Conservation (phyloP, 352 stramenopile genomes). For the Aphanomyces cochlioides region DNA sequence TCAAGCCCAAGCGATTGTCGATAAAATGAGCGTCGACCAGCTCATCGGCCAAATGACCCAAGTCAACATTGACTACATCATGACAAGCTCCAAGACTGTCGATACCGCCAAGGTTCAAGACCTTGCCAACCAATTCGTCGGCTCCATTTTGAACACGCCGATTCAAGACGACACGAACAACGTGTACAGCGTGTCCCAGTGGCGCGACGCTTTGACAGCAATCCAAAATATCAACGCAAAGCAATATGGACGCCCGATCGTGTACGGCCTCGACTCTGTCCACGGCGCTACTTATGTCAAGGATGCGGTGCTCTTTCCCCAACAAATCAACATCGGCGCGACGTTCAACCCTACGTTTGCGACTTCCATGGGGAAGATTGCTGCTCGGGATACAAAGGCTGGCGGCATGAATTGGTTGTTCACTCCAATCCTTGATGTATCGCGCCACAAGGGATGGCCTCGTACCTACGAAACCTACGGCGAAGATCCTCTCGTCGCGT, state of each 20-base stretch:
- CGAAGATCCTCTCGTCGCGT: slow-evolving; percentile 60
- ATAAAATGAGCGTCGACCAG: slow-evolving; percentile 42
- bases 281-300: slow-evolving; percentile 65
- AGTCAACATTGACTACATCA: slow-evolving; percentile 67
- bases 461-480: slow-evolving; percentile 83
- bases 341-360: slow-evolving; percentile 63
- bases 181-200: slow-evolving; percentile 40
- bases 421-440: slow-evolving; percentile 59
- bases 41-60: slow-evolving; percentile 83
- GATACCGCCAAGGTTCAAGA: slow-evolving; percentile 43
- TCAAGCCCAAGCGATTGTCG: slow-evolving; percentile 20
- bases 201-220: slow-evolving; percentile 42
- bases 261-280: slow-evolving; percentile 65
- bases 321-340: slow-evolving; percentile 68
- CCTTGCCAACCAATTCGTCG: slow-evolving; percentile 56
- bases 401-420: slow-evolving; percentile 79
- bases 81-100: slow-evolving; percentile 41
- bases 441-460: slow-evolving; percentile 58
- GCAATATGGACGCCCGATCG: slow-evolving; percentile 33
- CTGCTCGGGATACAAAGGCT: slow-evolving; percentile 51
- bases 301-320: slow-evolving; percentile 50
- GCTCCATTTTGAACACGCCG: slow-evolving; percentile 59
- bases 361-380: slow-evolving; percentile 42
- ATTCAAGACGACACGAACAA: slow-evolving; percentile 39
- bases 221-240: slow-evolving; percentile 53